Evolutionary conservation across 768 basidiomycete species (phyloP), one percentile per base, ranked within the genome.

Genomic region (Imleria badia): DNA sequence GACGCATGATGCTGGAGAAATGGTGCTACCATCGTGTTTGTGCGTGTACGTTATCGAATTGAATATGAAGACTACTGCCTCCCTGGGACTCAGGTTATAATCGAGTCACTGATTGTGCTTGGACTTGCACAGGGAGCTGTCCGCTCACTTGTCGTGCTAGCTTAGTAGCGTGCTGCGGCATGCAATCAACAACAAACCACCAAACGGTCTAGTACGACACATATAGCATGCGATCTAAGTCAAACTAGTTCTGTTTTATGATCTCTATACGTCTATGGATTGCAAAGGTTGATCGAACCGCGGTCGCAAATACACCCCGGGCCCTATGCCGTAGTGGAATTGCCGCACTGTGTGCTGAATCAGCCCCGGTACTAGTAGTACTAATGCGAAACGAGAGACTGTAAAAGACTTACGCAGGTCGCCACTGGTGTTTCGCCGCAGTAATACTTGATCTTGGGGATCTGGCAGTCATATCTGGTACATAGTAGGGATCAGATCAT

Each of bases 391-490:
- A 35, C 22, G n/a, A 48, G 38, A 39, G n/a, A 29, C 4, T 7
- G 20, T 20, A 19, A 30, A 8, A 13, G 22, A 62, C 63, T 48
- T 45, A 59, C 60, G 44, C 63, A 65, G 6, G 64, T 60, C 31
- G 36, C 44, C 14, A 63, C 59, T 0, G 45, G 51, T 12, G 40
- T 42, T 17, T 9, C 22, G 8, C 29, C 57, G 26, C 64, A 62
- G 35, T 40, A 43, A 35, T 66, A 62, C 26, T 19, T 20, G 20
- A 15, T 23, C 8, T 36, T 23, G 22, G 65, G 63, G 8, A 60
- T 44, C 19, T 59, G 31, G 22, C 61, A 65, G 3, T 29, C 29
- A n/a, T 56, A 65, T 17, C 64, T 65, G n/a, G n/a, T n/a, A n/a
- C n/a, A n/a, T n/a, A 29, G 17, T 8, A 49, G 26, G 8, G 15